A percentile compares a stretch with the other conserved stretches of the same genome.
Evolutionary conservation across 805 yeast species (phyloP).

Genomic region (Cyberlindnera suaveolens): DNA sequence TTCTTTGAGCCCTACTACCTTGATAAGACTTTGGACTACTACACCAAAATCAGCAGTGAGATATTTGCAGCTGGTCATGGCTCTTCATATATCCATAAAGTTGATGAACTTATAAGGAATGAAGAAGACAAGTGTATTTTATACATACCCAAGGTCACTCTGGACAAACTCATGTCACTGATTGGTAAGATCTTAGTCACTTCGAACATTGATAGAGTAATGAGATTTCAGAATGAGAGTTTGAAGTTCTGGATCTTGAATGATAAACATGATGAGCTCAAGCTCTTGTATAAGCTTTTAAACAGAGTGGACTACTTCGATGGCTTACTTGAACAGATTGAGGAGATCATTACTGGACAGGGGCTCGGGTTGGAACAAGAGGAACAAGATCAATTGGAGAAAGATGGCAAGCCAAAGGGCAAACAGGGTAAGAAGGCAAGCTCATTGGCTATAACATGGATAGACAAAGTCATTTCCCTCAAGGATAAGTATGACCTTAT

Average conservation of each 20-base stretch:
- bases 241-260: conserved; percentile 50
- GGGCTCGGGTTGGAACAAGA: conserved; percentile 31
- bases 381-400: conserved; percentile 9
- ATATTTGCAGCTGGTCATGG: conserved; percentile 42
- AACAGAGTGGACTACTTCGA: conserved; percentile 50
- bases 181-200: conserved; percentile 56
- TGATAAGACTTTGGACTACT: conserved; percentile 49
- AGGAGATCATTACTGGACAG: conserved; percentile 37
- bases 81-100: conserved; percentile 45
- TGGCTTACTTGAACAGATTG: conserved; percentile 42
- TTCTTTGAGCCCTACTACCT: conserved; percentile 64
- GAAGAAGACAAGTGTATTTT: conserved; percentile 54
- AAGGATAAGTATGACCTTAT: conserved; percentile 47
- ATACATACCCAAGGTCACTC: conserved; percentile 48
- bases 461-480: conserved; percentile 46
- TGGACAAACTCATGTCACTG: conserved; percentile 45
- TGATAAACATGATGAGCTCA: conserved; percentile 37
- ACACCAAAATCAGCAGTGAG: conserved; percentile 39
- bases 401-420: conserved; percentile 4
- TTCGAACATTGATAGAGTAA: conserved; percentile 48
- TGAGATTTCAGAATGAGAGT: conserved; percentile 50
- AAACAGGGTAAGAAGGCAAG: conserved; percentile 20
- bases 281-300: conserved; percentile 42
- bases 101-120: conserved; percentile 47
- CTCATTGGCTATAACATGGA: conserved; percentile 62